Evolutionary conservation across 73 alveolate species (phyloP), one percentile per base, ranked within the genome.

Genomic region (Paramecium bursaria): DNA sequence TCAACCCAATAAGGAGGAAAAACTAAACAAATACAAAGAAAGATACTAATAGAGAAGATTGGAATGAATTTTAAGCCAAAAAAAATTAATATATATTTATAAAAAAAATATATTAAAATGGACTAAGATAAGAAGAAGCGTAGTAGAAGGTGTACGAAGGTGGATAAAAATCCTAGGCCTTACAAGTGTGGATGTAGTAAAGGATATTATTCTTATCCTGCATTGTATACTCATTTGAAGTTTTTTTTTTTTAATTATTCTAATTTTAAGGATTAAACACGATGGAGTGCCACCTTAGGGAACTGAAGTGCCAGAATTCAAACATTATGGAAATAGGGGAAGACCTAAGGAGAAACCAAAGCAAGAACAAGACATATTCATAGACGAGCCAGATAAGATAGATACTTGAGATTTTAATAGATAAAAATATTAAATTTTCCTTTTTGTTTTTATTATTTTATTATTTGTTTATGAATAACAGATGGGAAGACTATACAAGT

Each of bases 151-250:
- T 53, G 99, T 49, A 92, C 96, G 22, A 96, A 96, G 88, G 93
- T 90, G 74, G 99, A 96, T 74, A 90, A 91, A 49, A 77, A 86
- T 53, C 99, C 98, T 1, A 74, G 99, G 55, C 93, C 96, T 77
- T 97, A 88, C 90, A 85, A 75, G 51, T 97, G 99, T 51, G 99
- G 99, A 4, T 97, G 99, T 85, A 99, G 99, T 17, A 96, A 96
- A 86, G 94, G 88, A 74, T 97, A 97, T 87, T 90, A 95, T 46
- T 85, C 96, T 5, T 97, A 97, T 86, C 99, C 99, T 2, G 99
- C 99, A 0, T 92, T 97, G 47, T 97, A 97, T 89, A 97, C 99
- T 47, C 99, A 97, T 73, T 95, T 97, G 55, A 97, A 93, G 92
- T 57, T 29, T 26, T 11, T 26, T 2, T 13, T 57, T 7, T 5